Conservation (phyloP, 768 basidiomycete species). For the Mycena maculata region DNA sequence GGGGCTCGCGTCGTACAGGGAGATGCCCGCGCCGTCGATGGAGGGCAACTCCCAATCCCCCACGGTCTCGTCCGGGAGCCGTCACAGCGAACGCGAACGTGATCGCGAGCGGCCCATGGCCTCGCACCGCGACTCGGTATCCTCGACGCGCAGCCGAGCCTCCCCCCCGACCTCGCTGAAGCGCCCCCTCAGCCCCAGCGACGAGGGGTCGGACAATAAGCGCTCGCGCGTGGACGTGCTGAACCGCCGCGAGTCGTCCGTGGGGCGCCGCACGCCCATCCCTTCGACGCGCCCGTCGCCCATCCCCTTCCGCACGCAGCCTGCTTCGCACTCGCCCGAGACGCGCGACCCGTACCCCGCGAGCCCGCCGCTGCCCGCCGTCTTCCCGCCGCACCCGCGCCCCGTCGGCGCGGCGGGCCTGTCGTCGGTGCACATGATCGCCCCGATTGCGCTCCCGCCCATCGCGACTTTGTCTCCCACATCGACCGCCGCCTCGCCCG, state of each 20-base stretch:
- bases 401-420: conserved; percentile 70
- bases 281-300: conserved; percentile 76
- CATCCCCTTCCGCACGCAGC: conserved; percentile 79
- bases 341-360: conserved; percentile 65
- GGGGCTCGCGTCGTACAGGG: conserved; percentile 65
- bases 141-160: conserved; percentile 71
- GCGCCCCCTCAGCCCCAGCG: conserved; percentile 76
- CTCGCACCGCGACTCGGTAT: conserved; percentile 75
- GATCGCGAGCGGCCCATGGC: conserved; percentile 57
- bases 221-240: conserved; percentile 69
- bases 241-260: conserved; percentile 65
- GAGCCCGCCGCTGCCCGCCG: conserved; percentile 67
- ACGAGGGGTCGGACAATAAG: conserved; percentile 67
- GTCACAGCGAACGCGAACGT: conserved; percentile 60
- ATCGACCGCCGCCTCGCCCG: conserved; percentile 67
- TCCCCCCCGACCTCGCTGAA: conserved; percentile 73
- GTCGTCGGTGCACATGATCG: conserved; percentile 42
- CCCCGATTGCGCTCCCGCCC: conserved; percentile 70
- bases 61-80: conserved; percentile 67
- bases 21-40: conserved; percentile 40
- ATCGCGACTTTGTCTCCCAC: conserved; percentile 76
- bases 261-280: conserved; percentile 64
- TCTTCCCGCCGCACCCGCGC: conserved; percentile 80
- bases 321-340: conserved; percentile 76
- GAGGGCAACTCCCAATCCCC: conserved; percentile 63